Base-by-base conservation (phyloP, 164 flowering plant genomes). In the Aristolochia contorta region DNA sequence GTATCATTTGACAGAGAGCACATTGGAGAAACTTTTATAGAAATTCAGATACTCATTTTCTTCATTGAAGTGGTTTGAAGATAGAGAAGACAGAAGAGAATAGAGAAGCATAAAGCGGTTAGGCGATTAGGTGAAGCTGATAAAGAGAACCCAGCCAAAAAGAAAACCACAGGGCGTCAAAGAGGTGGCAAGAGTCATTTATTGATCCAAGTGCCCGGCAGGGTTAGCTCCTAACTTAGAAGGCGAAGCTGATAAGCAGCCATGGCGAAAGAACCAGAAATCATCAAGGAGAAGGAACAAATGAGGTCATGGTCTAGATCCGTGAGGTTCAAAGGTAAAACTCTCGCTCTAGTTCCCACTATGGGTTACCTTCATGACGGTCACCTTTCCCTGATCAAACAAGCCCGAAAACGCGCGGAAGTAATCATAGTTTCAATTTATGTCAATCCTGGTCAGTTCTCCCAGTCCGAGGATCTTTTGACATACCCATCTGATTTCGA, bases 351-450 rank as follows among this genome's bases (percentile, higher is more conserved):
- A 3, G 96, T 94, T 9, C 97, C 97, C 65, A 94, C 97, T 12
- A 94, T 94, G 99, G 99, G 99, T 22, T 94, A 77, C 68, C 95
- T 94, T 57, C 99, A 94, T 71, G 72, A 83, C 49, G 99, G 97
- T 65, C 99, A 94, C 70, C 63, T 91, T 14, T 79, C 89, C 1
- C 89, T 94, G 54, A 74, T 94, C 59, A 58, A 67, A 57, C 79
- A 87, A 77, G 89, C 97, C 45, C 81, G 65, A 16, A 72, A 70
- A 5, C 89, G 67, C 56, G 49, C 89, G 54, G 27, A 83, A 12
- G 41, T 80, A 45, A 63, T 71, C 12, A 86, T 85, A 0, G 96
- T 94, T 64, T 94, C 99, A 32, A 84, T 94, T 69, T 94, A 91
- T 47, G 86, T 94, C 4, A 94, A 94, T 70, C 99, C 99, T 21